phyloP scores from a whole-genome alignment of 2,329 filamentous ascomycete genomes.

The Cladorrhinum sp. region DNA sequence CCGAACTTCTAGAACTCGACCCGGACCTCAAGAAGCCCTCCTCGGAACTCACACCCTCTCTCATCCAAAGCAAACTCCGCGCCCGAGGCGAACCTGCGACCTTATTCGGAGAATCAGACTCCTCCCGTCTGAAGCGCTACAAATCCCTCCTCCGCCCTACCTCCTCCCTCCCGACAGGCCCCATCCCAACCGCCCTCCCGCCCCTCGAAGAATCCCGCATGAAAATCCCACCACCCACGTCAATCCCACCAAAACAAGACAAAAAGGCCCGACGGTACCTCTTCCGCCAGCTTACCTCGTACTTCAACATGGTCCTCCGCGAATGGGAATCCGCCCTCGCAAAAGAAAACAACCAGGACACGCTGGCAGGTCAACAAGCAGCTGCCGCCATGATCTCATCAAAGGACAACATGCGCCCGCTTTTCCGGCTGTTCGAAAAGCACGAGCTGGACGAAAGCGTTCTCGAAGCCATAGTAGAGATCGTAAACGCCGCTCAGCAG shows the following conservation, averaged over 20 bases:
- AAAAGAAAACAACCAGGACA: slow-evolving; percentile 59
- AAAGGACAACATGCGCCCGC: slow-evolving; percentile 79
- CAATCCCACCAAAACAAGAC: slow-evolving; percentile 59
- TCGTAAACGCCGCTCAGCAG: slow-evolving; percentile 86
- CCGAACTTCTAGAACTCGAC: slow-evolving; percentile 39
- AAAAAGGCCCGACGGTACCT: slow-evolving; percentile 65
- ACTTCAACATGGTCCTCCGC: slow-evolving; percentile 91
- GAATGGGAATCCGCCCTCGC: slow-evolving; percentile 82
- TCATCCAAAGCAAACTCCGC: slow-evolving; percentile 57
- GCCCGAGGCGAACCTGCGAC: slow-evolving; percentile 67
- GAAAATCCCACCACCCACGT: slow-evolving; percentile 68
- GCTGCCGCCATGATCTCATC: slow-evolving; percentile 83
- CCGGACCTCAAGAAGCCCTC: neutral
- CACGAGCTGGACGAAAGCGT: slow-evolving; percentile 75
- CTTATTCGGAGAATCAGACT: slow-evolving; percentile 80
- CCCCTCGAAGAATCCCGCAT: slow-evolving; percentile 83
- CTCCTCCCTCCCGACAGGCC: slow-evolving; percentile 62
- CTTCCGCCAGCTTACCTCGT: slow-evolving; percentile 84
- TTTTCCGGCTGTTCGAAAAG: slow-evolving; percentile 87
- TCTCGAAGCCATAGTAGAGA: slow-evolving; percentile 80
- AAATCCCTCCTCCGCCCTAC: slow-evolving; percentile 45
- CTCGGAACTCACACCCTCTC: neutral
- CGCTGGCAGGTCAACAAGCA: slow-evolving; percentile 76
- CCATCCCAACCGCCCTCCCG: slow-evolving; percentile 80
- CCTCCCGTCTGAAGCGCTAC: slow-evolving; percentile 66